These are phyloP conservation scores for Cantharellus cinnabarinus DNA, from an alignment of 768 basidiomycete species.

Conservation along the genomic window DNA sequence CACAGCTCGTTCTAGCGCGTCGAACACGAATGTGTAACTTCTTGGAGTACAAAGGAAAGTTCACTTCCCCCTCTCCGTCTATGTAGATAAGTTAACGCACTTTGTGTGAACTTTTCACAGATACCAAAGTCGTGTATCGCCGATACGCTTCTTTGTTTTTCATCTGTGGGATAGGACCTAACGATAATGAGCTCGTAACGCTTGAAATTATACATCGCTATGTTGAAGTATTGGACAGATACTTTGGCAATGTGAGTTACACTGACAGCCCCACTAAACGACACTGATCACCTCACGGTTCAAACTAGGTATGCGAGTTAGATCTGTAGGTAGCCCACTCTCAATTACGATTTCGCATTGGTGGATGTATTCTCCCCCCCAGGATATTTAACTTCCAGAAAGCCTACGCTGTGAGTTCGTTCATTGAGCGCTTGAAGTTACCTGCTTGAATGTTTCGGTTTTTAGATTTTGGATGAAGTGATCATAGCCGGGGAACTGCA, in stretches of 20 bases:
- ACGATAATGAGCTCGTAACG: conserved; percentile 28
- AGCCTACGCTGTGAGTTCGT: conserved; percentile 48
- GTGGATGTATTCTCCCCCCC: neutral
- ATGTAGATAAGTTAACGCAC: neutral
- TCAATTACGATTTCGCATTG: neutral
- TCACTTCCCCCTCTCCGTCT: neutral
- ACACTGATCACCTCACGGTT: neutral
- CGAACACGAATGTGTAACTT: conserved; percentile 90
- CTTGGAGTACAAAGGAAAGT: conserved; percentile 82
- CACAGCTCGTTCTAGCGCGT: conserved; percentile 74
- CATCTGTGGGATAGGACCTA: conserved; percentile 23
- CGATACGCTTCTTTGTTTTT: conserved; percentile 30
- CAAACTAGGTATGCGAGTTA: conserved; percentile 37
- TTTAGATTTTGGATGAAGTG: conserved; percentile 65
- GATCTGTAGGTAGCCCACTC: conserved; percentile 45
- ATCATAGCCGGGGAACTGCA: conserved; percentile 87
- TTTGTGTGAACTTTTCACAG: conserved; percentile 10
- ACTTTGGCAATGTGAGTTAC: conserved; percentile 64
- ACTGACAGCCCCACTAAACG: no score
- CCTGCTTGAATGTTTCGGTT: neutral
- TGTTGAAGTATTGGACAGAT: conserved; percentile 22
- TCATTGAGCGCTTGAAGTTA: neutral
- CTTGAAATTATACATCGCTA: conserved; percentile 29
- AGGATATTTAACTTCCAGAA: conserved; percentile 98
- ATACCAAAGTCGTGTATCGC: conserved; percentile 28